Percentiles rank a stretch among this genome's conserved stretches.
Evolutionary conservation across 176 grass and related monocot genomes (phyloP).

Genomic region (Rhynchospora tenuis): DNA sequence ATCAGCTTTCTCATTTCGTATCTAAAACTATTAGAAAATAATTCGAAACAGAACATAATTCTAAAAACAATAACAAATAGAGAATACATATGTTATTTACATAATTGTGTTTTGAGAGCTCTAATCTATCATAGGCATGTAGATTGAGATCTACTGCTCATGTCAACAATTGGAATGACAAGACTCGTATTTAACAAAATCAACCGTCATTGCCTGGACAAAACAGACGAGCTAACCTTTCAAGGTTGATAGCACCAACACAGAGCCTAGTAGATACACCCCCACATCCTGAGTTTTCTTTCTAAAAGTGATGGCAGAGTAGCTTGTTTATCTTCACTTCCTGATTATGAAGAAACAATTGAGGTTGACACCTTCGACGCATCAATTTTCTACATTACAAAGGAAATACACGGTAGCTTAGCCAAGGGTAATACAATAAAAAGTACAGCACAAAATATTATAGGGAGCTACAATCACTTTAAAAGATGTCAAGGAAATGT

Average conservation of each 20-base stretch:
- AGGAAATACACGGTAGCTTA: background rate
- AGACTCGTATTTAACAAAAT: background rate
- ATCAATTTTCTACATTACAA: conserved; percentile 31
- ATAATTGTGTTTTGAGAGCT: conserved; percentile 60
- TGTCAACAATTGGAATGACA: conserved; percentile 15
- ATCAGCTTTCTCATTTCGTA: conserved; percentile 74
- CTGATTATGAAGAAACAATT: conserved; percentile 47
- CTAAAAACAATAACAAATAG: no score
- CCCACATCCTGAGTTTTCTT: conserved; percentile 74
- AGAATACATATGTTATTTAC: background rate
- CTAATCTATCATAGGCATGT: conserved; percentile 59
- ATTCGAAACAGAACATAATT: no score
- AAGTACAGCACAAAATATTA: background rate
- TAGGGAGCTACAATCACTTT: background rate
- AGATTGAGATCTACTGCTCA: conserved; percentile 80
- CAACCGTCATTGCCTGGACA: background rate
- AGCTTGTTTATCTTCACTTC: conserved; percentile 17
- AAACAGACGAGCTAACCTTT: conserved; percentile 34
- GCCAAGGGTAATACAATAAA: background rate
- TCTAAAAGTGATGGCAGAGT: conserved; percentile 1
- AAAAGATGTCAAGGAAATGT: background rate
- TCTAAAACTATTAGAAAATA: conserved; percentile 11
- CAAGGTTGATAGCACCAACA: conserved; percentile 52
- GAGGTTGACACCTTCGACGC: conserved; percentile 34
- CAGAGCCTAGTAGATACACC: conserved; percentile 87